Base-by-base conservation (phyloP, 106 monocot genomes). In the Posidonia australis region DNA sequence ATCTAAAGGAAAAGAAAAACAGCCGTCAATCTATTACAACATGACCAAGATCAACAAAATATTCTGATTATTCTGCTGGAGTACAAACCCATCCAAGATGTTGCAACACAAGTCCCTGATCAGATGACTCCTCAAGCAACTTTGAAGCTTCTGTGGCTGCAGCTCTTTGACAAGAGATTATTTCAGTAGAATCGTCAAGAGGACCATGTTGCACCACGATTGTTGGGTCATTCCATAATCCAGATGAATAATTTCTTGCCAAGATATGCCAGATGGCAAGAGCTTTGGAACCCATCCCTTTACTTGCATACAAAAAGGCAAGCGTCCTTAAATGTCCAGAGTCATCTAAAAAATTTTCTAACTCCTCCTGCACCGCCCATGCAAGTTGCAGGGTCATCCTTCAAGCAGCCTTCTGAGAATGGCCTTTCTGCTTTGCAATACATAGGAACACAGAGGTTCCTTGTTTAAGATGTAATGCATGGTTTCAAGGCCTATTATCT, bases 321-420 rank as follows among this genome's bases (percentile, higher is more conserved):
- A 98, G 98, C 12, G 98, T 98, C 70, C 87, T 82, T 77, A 88
- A 81, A 81, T 98, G 91, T 31, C 91, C 84, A 69, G 98, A 91
- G 60, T 83, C 90, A 71, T 85, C 84, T 70, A 98, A 83, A 36
- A 98, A 75, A 46, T 78, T 74, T 81, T 98, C 98, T 76, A 98
- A 85, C 65, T 91, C 98, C 78, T 98, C 98, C 98, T 98, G 87
- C 78, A 87, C 67, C 51, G 75, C 80, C 78, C 76, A 83, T 60
- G 73, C 67, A 76, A 81, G 71, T 77, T 75, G 76, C 77, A 81
- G 69, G 75, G 78, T 79, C 70, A 79, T 77, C 76, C 63, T 71
- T 86, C 67, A 80, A 71, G 68, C 76, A 85, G 71, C 72, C 65
- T 81, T 68, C 74, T 70, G 36, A 78, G 51, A 80, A 74, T 56